A percentile compares a stretch with the other conserved stretches of the same genome.
phyloP scores from a whole-genome alignment of 257 asterid genomes.

The Ajuga chamaepitys region DNA sequence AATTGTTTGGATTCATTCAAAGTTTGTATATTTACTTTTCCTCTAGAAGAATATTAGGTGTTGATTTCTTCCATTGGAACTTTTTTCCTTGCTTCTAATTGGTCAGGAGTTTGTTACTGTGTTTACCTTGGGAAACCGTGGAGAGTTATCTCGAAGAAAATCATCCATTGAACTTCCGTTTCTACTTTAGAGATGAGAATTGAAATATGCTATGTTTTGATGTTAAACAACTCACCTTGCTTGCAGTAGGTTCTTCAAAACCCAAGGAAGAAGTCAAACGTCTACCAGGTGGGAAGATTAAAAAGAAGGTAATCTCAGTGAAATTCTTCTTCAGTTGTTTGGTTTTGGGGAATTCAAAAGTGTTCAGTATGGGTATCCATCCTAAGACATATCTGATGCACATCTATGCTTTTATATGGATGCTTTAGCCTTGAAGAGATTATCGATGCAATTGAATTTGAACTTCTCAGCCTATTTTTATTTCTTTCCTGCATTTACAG shows the following conservation, averaged over 20 bases:
- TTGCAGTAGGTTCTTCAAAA: slow-evolving; percentile 69
- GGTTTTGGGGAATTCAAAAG: not conserved
- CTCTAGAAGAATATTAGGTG: not conserved
- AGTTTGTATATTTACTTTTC: not conserved
- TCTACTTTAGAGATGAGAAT: not conserved
- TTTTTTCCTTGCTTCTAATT: not conserved
- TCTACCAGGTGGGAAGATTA: slow-evolving; percentile 94
- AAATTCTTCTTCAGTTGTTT: not conserved
- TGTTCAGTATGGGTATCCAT: not conserved
- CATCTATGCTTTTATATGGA: not conserved
- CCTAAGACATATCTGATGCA: not conserved
- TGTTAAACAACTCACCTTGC: slow-evolving; percentile 8
- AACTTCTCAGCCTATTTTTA: not conserved
- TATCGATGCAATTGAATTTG: not conserved
- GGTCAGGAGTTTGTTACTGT: not conserved
- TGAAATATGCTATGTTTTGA: slow-evolving; percentile 2
- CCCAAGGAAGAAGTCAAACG: slow-evolving; percentile 95
- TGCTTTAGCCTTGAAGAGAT: not conserved
- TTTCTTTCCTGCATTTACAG: not conserved
- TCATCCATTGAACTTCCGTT: not conserved
- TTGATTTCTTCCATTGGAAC: not conserved
- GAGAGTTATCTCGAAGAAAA: not conserved
- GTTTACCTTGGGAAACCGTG: not conserved
- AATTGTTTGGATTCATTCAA: not conserved
- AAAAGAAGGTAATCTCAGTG: slow-evolving; percentile 63